Percentiles rank a stretch among this genome's conserved stretches.
Evolutionary conservation across 2,329 filamentous ascomycete species (phyloP).

Genomic region (Lasiodiplodia citricola): DNA sequence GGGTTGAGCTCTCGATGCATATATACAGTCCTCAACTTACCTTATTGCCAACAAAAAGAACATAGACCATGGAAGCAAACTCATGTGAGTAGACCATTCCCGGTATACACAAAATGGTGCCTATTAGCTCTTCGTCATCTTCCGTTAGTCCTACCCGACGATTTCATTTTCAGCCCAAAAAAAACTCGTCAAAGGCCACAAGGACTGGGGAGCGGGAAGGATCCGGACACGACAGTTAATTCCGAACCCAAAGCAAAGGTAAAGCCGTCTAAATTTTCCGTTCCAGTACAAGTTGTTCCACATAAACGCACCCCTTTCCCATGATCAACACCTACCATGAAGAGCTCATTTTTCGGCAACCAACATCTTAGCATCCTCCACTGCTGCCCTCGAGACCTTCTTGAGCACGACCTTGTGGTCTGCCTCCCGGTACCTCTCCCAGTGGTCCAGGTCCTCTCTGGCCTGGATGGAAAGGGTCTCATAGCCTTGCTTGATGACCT

Average conservation of each 20-base stretch:
- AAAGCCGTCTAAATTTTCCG: background rate
- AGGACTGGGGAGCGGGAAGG: background rate
- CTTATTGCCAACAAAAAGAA: no score
- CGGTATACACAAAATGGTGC: no score
- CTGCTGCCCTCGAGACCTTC: conserved; percentile 80
- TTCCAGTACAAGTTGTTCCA: background rate
- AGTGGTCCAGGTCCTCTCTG: conserved; percentile 82
- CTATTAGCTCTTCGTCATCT: no score
- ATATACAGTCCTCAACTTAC: no score
- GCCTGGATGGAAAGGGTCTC: conserved; percentile 92
- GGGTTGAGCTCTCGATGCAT: no score
- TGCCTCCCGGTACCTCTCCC: conserved; percentile 85
- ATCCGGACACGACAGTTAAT: background rate
- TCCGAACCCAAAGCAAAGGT: background rate
- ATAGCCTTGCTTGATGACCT: conserved; percentile 95
- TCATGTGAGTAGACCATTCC: no score
- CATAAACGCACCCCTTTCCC: background rate
- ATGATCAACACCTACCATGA: background rate
- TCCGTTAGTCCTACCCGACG: no score
- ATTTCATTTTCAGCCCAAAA: background rate
- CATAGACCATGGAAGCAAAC: no score
- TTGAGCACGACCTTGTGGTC: conserved; percentile 86
- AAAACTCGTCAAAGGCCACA: no score
- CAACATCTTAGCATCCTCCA: conserved; percentile 68
- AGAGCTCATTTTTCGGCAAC: conserved; percentile 39